phyloP scores from a whole-genome alignment of 2,329 filamentous ascomycete species.

The Claviceps monticola region DNA sequence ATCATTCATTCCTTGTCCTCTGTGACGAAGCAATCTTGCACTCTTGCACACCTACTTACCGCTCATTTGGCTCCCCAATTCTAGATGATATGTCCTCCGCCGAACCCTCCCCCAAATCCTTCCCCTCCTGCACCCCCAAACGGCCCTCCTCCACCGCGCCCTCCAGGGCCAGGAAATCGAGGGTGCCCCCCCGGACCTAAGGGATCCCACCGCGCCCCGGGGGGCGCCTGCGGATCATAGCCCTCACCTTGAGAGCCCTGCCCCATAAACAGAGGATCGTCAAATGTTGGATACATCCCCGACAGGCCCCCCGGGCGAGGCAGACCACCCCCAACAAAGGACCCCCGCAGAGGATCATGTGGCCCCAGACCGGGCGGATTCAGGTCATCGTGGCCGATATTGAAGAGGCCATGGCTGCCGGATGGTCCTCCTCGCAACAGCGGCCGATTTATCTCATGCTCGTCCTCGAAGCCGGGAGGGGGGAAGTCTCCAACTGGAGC shows the following conservation, averaged over 20 bases:
- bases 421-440: slow-evolving; percentile 17
- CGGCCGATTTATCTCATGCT: slow-evolving; percentile 67
- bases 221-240: slow-evolving; percentile 59
- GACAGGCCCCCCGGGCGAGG: slow-evolving; percentile 47
- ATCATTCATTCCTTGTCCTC: no score
- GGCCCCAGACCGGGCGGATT: slow-evolving; percentile 79
- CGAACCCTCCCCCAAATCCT: slow-evolving; percentile 19
- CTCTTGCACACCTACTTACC: no score
- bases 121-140: slow-evolving; percentile 17
- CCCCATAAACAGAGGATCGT: slow-evolving; percentile 72
- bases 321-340: slow-evolving; percentile 48
- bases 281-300: slow-evolving; percentile 94
- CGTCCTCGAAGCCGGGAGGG: slow-evolving; percentile 86
- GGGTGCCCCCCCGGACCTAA: slow-evolving; percentile 52
- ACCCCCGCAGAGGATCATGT: slow-evolving; percentile 62
- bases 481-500: slow-evolving; percentile 58
- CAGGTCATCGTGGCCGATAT: slow-evolving; percentile 74
- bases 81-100: slow-evolving; percentile 21
- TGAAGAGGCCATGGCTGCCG: slow-evolving; percentile 43
- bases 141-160: slow-evolving; percentile 20
- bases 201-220: slow-evolving; percentile 86
- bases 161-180: slow-evolving; percentile 31
- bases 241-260: slow-evolving; percentile 21
- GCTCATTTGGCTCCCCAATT: neutral
- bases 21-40: no score